A percentile compares a stretch with the other conserved stretches of the same genome.
Conservation (phyloP, 1,284 basidiomycete species). For the Ganoderma multipileum region DNA sequence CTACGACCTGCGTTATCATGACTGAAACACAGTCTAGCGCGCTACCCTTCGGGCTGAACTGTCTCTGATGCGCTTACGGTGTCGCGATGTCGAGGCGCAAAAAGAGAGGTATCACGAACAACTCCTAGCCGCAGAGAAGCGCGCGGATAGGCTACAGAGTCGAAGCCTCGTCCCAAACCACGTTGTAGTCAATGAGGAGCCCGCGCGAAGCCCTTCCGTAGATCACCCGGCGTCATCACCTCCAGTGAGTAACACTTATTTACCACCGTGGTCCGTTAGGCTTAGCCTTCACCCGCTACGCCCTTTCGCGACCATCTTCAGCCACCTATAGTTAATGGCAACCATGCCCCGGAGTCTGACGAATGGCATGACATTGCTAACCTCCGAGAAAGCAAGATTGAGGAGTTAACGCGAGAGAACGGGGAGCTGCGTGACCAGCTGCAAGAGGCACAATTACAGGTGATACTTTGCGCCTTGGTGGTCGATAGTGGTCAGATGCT, state of each 20-base stretch:
- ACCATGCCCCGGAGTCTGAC: slow-evolving; percentile 29
- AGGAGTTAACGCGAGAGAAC: slow-evolving; percentile 53
- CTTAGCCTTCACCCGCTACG: slow-evolving; percentile 47
- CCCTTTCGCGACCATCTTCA: slow-evolving; percentile 40
- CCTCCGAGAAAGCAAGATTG: slow-evolving; percentile 50
- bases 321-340: slow-evolving; percentile 32
- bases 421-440: slow-evolving; percentile 49
- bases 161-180: slow-evolving; percentile 58
- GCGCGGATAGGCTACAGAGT: slow-evolving; percentile 77
- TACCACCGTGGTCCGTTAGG: slow-evolving; percentile 47
- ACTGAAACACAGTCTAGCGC: slow-evolving; percentile 48
- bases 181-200: slow-evolving; percentile 52
- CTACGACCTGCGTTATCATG: neutral
- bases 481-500: neutral
- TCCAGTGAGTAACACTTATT: slow-evolving; percentile 64
- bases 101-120: slow-evolving; percentile 63
- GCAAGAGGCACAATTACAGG: slow-evolving; percentile 52
- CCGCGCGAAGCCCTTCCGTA: slow-evolving; percentile 48
- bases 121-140: slow-evolving; percentile 70
- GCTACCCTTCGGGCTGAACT: slow-evolving; percentile 66
- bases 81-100: slow-evolving; percentile 62
- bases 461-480: slow-evolving; percentile 33
- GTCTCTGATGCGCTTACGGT: slow-evolving; percentile 60
- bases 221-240: slow-evolving; percentile 55
- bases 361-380: slow-evolving; percentile 46